Base-by-base conservation (phyloP, 2,329 filamentous ascomycete genomes). In the Beauveria sp. region DNA sequence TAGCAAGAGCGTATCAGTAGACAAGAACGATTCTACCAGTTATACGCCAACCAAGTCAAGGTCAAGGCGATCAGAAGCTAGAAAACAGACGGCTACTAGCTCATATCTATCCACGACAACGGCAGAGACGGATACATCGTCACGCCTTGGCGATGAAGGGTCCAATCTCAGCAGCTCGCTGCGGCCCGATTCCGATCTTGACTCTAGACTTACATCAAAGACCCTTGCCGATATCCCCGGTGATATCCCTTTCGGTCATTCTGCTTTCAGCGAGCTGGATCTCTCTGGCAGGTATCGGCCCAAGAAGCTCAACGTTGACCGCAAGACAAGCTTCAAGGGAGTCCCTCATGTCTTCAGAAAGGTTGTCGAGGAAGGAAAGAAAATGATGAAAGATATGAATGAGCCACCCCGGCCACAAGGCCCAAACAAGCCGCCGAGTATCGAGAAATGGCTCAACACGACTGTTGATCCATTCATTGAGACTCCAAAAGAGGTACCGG, bases 231-330 rank as follows among this genome's bases (percentile, higher is more conserved):
- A 87, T 43, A 83, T 76, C 16, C 69, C 73, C 2, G 75, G 74
- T 10, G 85, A 88, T 14, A 86, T 88, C 54, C 84, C 85, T 0
- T 81, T 87, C 69, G 85, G 85, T 6, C 83, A 83, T 65, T 88
- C 85, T 20, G 85, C 85, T n/a, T 88, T 88, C 66, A 88, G 83
- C 65, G 84, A 84, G 67, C 75, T 88, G 7, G 84, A 87, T 59
- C 71, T 88, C 1, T 79, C 84, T 1, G 74, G 77, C n/a, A 72
- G 74, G 31, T 79, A 76, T 62, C 71, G 69, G 62, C 67, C 70
- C 43, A 75, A 77, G 69, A 72, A 72, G 24, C 72, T 74, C 34
- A 82, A 83, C 67, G 73, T 79, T 8, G 81, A 83, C 51, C 76
- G 83, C 48, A 83, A 79, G 55, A 73, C 79, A 2, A 87, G 83